Conservation (phyloP, 176 grass and related monocot genomes). For the Poa annua region DNA sequence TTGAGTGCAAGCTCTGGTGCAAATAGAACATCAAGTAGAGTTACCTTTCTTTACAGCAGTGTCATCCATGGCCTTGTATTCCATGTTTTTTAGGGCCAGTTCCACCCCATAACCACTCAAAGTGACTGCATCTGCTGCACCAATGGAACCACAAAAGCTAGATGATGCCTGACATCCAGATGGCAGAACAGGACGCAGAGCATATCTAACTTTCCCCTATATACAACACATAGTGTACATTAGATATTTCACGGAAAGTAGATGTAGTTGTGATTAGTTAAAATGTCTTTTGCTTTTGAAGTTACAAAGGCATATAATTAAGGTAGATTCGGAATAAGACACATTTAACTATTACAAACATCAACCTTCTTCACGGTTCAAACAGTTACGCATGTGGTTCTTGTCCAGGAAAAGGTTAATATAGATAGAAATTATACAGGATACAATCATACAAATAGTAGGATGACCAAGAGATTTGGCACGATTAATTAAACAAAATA, state of each 20-base stretch:
- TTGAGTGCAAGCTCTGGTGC: slow-evolving; percentile 8
- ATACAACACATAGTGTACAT: slow-evolving; percentile 38
- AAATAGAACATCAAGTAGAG: slow-evolving; percentile 33
- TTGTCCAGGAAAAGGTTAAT: slow-evolving; percentile 26
- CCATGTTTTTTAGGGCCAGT: slow-evolving; percentile 99
- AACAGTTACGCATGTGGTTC: background rate
- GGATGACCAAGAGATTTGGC: slow-evolving; percentile 31
- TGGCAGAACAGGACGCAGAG: slow-evolving; percentile 75
- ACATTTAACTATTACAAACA: slow-evolving; percentile 13
- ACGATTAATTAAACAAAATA: slow-evolving; percentile 32
- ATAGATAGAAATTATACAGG: slow-evolving; percentile 33
- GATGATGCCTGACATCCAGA: slow-evolving; percentile 74
- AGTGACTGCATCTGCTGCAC: slow-evolving; percentile 85
- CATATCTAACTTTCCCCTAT: slow-evolving; percentile 91
- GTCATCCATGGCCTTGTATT: slow-evolving; percentile 99
- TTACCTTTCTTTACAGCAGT: slow-evolving; percentile 87
- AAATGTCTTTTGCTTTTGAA: background rate
- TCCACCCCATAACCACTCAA: slow-evolving; percentile 97
- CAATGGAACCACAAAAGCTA: slow-evolving; percentile 85
- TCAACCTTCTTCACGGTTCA: slow-evolving; percentile 31
- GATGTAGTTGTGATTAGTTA: background rate
- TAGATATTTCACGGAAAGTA: slow-evolving; percentile 31
- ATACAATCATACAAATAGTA: slow-evolving; percentile 28
- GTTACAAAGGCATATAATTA: slow-evolving; percentile 11
- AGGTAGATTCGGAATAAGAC: background rate